A percentile compares a stretch with the other conserved stretches of the same genome.
These are phyloP conservation scores for Balamuthia mandrillaris DNA, from an alignment of 208 protist species.

Conservation along the genomic window DNA sequence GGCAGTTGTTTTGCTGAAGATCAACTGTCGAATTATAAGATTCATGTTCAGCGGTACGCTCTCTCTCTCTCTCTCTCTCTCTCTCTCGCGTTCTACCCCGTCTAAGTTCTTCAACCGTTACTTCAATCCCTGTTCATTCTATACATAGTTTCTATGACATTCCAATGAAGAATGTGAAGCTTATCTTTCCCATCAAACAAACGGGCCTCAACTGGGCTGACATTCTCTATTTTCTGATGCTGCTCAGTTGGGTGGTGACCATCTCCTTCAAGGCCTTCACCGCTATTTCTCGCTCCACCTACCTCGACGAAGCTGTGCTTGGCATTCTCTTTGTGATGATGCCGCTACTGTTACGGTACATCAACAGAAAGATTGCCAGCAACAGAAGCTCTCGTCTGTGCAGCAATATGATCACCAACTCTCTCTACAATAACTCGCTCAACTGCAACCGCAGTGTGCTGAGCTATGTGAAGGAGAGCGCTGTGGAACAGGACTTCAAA, in stretches of 20 bases:
- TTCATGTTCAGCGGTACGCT: not conserved
- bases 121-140: too few relatives aligned
- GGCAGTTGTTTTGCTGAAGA: too few relatives aligned
- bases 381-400: not conserved
- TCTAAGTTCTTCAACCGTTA: too few relatives aligned
- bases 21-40: too few relatives aligned
- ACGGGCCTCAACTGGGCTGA: conserved; percentile 16
- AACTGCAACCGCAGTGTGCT: conserved; percentile 37
- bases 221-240: conserved; percentile 13
- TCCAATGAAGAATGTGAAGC: conserved; percentile 29
- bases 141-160: conserved; percentile 11
- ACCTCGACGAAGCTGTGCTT: conserved; percentile 17
- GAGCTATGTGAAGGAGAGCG: conserved; percentile 2
- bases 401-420: not conserved
- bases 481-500: conserved; percentile 32
- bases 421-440: conserved; percentile 17
- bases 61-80: not conserved
- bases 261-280: conserved; percentile 38
- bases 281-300: conserved; percentile 20
- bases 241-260: not conserved
- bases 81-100: too few relatives aligned
- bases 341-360: not conserved
- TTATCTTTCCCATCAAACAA: not conserved
- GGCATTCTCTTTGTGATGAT: not conserved
- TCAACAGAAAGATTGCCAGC: conserved; percentile 20